These are phyloP conservation scores for Buxus sempervirens DNA, from an alignment of 164 flowering plant species.

Conservation along the genomic window DNA sequence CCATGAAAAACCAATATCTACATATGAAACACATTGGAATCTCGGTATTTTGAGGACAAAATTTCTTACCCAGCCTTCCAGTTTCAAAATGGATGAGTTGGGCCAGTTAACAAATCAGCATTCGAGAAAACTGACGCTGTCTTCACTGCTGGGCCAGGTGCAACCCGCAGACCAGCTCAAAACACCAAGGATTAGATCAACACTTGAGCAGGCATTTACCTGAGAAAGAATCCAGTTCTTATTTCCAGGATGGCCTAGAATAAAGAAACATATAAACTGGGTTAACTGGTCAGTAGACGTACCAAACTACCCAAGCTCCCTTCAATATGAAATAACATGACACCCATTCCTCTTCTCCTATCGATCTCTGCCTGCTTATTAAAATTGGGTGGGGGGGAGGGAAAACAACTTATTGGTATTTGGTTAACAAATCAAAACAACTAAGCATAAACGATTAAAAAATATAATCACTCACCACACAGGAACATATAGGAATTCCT, in stretches of 20 bases:
- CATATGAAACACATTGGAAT: not conserved
- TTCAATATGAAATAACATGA: slow-evolving; percentile 86
- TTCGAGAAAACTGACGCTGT: slow-evolving; percentile 35
- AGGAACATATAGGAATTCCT: slow-evolving; percentile 74
- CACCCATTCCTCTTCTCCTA: slow-evolving; percentile 74
- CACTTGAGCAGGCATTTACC: slow-evolving; percentile 64
- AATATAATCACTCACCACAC: slow-evolving; percentile 63
- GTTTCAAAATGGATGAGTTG: slow-evolving; percentile 7
- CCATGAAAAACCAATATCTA: slow-evolving; percentile 13
- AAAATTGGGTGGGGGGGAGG: too few relatives aligned
- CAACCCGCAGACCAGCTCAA: slow-evolving; percentile 93
- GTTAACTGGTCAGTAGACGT: slow-evolving; percentile 8
- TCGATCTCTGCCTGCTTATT: slow-evolving; percentile 76
- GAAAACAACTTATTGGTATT: not conserved
- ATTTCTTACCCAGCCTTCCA: slow-evolving; percentile 28
- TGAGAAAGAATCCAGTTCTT: slow-evolving; percentile 25
- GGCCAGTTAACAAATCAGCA: slow-evolving; percentile 30
- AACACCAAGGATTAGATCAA: slow-evolving; percentile 76
- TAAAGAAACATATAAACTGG: not conserved
- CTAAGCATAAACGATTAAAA: not conserved
- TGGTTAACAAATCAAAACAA: not conserved
- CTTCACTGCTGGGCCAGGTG: slow-evolving; percentile 70
- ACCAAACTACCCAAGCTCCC: slow-evolving; percentile 73
- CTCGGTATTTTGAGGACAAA: slow-evolving; percentile 26
- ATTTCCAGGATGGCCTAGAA: not conserved